Evolutionary conservation across 73 alveolate species (phyloP), one percentile per base, ranked within the genome.

Genomic region (Paramecium bursaria): DNA sequence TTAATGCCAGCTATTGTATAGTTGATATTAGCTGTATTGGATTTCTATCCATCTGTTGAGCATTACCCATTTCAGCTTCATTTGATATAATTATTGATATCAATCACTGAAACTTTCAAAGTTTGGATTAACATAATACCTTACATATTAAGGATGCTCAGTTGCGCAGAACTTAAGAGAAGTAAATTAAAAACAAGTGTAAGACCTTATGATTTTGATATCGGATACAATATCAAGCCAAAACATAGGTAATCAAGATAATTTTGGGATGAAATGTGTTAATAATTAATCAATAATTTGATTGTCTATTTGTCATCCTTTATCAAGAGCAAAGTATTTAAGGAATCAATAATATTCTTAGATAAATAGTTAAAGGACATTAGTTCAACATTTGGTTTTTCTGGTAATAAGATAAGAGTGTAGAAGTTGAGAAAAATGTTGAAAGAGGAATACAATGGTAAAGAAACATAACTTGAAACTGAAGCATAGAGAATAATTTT

Each of bases 111-210:
- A 30, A 30, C 6, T 0, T 67, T 39, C 11, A 39, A 39, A 67
- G 21, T 7, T 42, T 33, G 23, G 44, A 67, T 35, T 67, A 67
- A 67, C 19, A 67, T 67, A 7, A 39, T 67, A 47, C 17, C 23
- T 67, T 57, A 57, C 44, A 15, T 31, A 2, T 25, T 67, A 0
- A 42, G 46, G 1, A 67, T 67, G 55, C 21, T 67, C 7, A 67
- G 44, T 67, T 67, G 82, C 44, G 82, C 82, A 3, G 82, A 67
- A 17, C 44, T 67, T 21, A 67, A 67, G 46, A 67, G 82, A 30
- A 67, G 60, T 17, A 67, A 67, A 26, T 6, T 67, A 4, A 67
- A 67, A 47, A 67, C 31, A 7, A 35, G 60, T 67, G 57, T 67
- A 17, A 67, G 44, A 42, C 82, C 82, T 6, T 67, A 67, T 67